phyloP scores from a whole-genome alignment of 805 yeast genomes.

The Grigorovia yakushimaensis region DNA sequence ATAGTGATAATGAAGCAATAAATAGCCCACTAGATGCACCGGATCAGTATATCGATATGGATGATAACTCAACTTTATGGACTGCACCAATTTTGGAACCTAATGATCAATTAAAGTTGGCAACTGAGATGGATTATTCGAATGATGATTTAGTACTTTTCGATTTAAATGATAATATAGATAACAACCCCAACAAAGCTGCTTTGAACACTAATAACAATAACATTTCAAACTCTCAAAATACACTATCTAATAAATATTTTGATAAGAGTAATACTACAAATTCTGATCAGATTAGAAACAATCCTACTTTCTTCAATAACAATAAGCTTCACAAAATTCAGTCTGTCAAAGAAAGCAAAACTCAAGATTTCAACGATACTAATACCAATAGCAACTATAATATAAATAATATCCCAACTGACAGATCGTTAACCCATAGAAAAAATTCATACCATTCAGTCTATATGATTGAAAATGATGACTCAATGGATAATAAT shows the following conservation, averaged over 20 bases:
- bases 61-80: constrained; percentile 28
- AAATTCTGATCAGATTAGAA: too few species aligned
- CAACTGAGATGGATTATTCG: constrained; percentile 8
- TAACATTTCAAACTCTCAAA: not conserved
- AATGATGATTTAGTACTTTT: not conserved
- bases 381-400: not conserved
- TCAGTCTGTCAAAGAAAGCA: not conserved
- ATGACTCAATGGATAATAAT: constrained; percentile 6
- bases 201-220: not conserved
- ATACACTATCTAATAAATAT: too few species aligned
- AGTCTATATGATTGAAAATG: constrained; percentile 30
- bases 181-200: not conserved
- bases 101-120: constrained; percentile 31
- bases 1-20: not conserved
- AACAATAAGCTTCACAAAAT: not conserved
- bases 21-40: not conserved
- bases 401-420: constrained; percentile 2
- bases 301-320: too few species aligned
- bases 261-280: too few species aligned
- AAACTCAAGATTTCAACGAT: not conserved
- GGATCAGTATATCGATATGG: constrained; percentile 8
- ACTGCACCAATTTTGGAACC: constrained; percentile 33
- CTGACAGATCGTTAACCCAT: constrained; percentile 17
- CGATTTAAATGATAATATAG: not conserved
- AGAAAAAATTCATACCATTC: constrained; percentile 35